Conservation (phyloP, 202 grass and related monocot species). For the Setaria viridis region DNA sequence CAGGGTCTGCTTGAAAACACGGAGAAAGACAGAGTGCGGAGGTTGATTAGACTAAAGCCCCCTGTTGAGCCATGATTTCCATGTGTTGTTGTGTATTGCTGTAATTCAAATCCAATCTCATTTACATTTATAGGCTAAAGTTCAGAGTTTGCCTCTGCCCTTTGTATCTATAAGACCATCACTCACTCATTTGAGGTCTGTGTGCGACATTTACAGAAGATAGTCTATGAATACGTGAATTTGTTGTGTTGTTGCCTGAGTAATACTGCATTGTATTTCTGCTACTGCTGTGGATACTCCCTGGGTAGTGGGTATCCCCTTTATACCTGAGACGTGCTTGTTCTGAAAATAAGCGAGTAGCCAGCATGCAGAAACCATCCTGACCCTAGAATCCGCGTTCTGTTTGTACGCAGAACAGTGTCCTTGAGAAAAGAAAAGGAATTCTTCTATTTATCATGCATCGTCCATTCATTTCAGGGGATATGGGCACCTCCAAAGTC, state of each 20-base stretch:
- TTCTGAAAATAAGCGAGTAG: neutral
- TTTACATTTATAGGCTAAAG: neutral
- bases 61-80: constrained; percentile 67
- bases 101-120: neutral
- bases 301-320: too few species aligned
- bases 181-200: neutral
- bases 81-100: constrained; percentile 25
- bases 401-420: neutral
- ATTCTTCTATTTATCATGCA: neutral
- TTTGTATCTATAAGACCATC: constrained; percentile 19
- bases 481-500: neutral
- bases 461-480: neutral
- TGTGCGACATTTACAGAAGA: constrained; percentile 5
- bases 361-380: neutral
- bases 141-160: neutral
- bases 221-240: neutral
- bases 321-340: neutral
- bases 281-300: neutral
- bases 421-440: neutral
- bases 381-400: neutral
- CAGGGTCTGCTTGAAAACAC: constrained; percentile 89
- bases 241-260: neutral
- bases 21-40: constrained; percentile 79
- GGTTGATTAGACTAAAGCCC: constrained; percentile 86
- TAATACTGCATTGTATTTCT: neutral